Evolutionary conservation across 2,329 filamentous ascomycete species (phyloP).

Genomic region (Sporothrix variecibatus): DNA sequence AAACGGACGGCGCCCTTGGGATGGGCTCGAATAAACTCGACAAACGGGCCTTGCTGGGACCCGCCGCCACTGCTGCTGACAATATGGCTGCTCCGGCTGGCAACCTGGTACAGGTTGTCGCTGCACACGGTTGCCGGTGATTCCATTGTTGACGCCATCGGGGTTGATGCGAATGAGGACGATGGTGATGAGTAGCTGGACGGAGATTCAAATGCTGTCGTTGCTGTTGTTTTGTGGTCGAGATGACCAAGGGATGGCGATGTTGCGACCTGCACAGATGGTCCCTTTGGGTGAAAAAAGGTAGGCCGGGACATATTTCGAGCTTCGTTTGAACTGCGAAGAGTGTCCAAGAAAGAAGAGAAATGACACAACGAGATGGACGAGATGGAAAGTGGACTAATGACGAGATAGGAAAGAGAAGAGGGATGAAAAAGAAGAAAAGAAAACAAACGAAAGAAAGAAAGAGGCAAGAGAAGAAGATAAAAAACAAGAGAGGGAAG

Average conservation of each 20-base stretch:
- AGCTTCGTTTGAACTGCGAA: slow-evolving; percentile 1
- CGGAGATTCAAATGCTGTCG: not conserved
- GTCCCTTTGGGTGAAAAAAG: slow-evolving; percentile 20
- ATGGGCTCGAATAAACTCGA: slow-evolving; percentile 27
- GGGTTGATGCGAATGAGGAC: slow-evolving; percentile 4
- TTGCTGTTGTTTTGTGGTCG: not conserved
- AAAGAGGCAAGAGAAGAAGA: not conserved
- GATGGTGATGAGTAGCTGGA: not conserved
- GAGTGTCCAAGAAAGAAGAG: not conserved
- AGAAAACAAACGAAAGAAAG: not conserved
- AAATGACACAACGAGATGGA: not conserved
- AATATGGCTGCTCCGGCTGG: not conserved
- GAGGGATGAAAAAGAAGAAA: not conserved
- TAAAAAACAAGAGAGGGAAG: not conserved
- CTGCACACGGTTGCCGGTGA: slow-evolving; percentile 28
- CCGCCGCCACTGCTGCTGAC: not conserved
- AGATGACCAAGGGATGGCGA: not conserved
- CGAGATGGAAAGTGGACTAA: slow-evolving; percentile 29
- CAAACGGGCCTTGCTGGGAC: not conserved
- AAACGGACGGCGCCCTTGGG: slow-evolving; percentile 71
- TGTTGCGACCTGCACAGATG: slow-evolving; percentile 12
- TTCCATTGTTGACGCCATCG: not conserved
- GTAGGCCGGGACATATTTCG: slow-evolving; percentile 24
- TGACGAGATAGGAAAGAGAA: not conserved
- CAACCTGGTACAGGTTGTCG: slow-evolving; percentile 9